A percentile compares a stretch with the other conserved stretches of the same genome.
Conservation (phyloP, 192 early-diverging fungal species). For the Backusella australiensis region DNA sequence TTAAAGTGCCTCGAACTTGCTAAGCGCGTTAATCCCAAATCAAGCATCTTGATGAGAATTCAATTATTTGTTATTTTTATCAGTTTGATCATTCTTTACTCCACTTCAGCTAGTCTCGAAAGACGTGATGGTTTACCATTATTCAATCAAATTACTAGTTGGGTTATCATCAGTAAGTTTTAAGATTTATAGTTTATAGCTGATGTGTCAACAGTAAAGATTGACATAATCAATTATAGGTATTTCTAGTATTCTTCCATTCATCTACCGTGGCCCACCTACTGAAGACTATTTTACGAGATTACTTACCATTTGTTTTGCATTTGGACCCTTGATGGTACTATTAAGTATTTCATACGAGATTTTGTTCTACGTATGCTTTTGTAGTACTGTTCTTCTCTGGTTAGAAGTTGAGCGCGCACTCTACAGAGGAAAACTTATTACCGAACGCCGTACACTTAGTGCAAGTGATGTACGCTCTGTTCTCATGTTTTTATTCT, state of each 20-base stretch:
- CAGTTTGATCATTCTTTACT: slow-evolving; percentile 60
- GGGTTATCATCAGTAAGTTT: slow-evolving; percentile 61
- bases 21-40: not conserved
- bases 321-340: slow-evolving; percentile 86
- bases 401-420: slow-evolving; percentile 78
- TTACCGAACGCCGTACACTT: slow-evolving; percentile 16
- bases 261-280: slow-evolving; percentile 54
- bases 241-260: slow-evolving; percentile 54
- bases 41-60: not conserved
- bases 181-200: not conserved
- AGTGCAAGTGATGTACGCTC: slow-evolving; percentile 53
- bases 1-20: not conserved
- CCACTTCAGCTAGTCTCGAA: slow-evolving; percentile 57
- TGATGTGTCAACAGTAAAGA: not conserved
- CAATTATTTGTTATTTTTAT: slow-evolving; percentile 41
- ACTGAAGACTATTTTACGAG: slow-evolving; percentile 79
- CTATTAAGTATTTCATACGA: slow-evolving; percentile 92
- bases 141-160: slow-evolving; percentile 64
- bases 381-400: slow-evolving; percentile 64
- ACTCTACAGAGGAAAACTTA: slow-evolving; percentile 34
- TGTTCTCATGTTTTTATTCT: slow-evolving; percentile 79
- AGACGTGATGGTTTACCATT: slow-evolving; percentile 63
- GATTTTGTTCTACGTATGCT: slow-evolving; percentile 83
- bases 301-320: slow-evolving; percentile 77
- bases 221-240: slow-evolving; percentile 26